Base-by-base conservation (phyloP, 1,139 yeast genomes). In the Suhomyces yuchorum region DNA sequence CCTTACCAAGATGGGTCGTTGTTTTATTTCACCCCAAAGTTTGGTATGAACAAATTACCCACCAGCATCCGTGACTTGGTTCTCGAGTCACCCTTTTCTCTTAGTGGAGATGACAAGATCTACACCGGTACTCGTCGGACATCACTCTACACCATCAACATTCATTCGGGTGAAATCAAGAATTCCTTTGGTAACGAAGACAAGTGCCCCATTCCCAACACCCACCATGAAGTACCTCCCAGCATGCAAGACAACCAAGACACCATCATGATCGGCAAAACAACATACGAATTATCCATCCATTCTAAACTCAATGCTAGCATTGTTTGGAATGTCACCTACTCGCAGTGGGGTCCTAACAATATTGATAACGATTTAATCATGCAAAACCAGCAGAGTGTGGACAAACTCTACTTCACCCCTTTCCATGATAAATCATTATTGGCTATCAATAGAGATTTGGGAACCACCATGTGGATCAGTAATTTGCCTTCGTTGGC, bases 301-400 rank as follows among this genome's bases (percentile, higher is more conserved):
- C 68, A 74, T 62, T 85, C 96, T 5, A 82, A 80, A 57, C 47
- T 56, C 30, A 75, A 80, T 53, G 78, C 84, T 42, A 84, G 83
- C 47, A 71, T 84, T 2, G 76, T 81, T 3, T 92, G 97, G 96
- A 88, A 91, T 61, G 91, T 93, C 11, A 85, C 95, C 0, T 92
- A 87, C 61, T 78, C 96, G 1, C 81, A 86, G 46, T 93, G 98
- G 97, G 96, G 96, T 7, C 96, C 96, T 23, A 92, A 92, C 66
- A 85, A 90, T 55, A 74, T 92, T 50, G 96, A 93, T 62, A 73
- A 76, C 37, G 93, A 87, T 60, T 73, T 92, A 50, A 82, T 72
- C 19, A 49, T 65, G 53, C 80, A 85, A 55, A 74, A 73, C 50
- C 66, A 65, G 38, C 72, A 76, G 40, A 80, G 89, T 4, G 54